Evolutionary conservation across 495 filamentous ascomycete species (phyloP), one percentile per base, ranked within the genome.

Genomic region (Aspergillus indologenus): DNA sequence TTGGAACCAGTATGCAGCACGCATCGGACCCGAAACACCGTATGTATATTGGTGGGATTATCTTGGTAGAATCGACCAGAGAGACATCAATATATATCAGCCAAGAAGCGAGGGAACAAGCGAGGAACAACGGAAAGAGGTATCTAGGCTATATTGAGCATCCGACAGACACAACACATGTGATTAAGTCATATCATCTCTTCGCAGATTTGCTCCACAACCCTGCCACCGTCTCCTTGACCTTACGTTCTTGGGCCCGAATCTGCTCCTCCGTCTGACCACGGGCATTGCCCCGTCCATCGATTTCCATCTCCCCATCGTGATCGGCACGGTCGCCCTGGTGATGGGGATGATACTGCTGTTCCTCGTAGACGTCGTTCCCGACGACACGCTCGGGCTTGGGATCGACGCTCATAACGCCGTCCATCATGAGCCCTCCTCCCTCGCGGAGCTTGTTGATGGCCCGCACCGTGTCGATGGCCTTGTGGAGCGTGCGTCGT

Each of bases 391-490:
- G 77, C 53, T 79, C 77, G 12, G 77, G 77, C 62, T 81, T 83
- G 9, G 87, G 87, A 65, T 86, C 81, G 47, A 81, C 76, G 55
- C 85, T 88, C 73, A 84, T 75, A 15, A 83, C 81, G 8, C 87
- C 87, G 66, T 96, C 91, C 92, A 96, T 96, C 69, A 91, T 84
- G 17, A 84, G 79, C 1, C 83, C 82, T 48, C 90, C 88, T 15
- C 89, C 91, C 62, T 96, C 94, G 52, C 93, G 80, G 45, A 98
- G 74, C 76, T 98, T 96, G 70, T 97, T 97, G 69, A 98, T 97
- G 0, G 94, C 94, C n/a, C 95, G 83, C 47, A 98, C 92, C 0
- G 95, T 97, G 71, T 98, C 94, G 71, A 98, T 98, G 24, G 94
- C 94, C 14, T 92, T 92, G 73, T 98, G 94, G 53, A 98, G 80